Base-by-base conservation (phyloP, 192 early-diverging fungal species). In the Coemansia erecta region DNA sequence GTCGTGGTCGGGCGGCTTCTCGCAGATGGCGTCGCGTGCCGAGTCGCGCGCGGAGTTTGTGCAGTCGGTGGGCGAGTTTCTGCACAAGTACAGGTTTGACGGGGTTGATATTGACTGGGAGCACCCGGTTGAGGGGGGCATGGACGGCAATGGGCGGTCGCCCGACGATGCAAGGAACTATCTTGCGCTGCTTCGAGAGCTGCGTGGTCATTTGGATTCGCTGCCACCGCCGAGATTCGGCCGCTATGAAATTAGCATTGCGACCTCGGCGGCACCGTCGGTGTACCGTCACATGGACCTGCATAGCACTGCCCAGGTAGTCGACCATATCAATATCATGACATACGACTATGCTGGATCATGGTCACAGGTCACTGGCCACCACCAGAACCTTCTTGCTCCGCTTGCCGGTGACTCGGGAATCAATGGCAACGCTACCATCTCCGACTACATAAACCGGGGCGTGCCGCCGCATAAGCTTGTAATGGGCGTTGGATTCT, bases 291-390 rank as follows among this genome's bases (percentile, higher is more conserved):
- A 84, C 15, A 61, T 89, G 46, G 66, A 82, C 18, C 76, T 92
- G 39, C 65, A 54, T 6, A 82, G 82, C 50, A 88, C 89, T 79
- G 79, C 82, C 8, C 77, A 80, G 19, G 85, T 84, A 37, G 81
- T 90, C 28, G 87, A 93, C 70, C 61, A 79, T 17, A 89, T 98
- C 80, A 91, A 94, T 64, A 65, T 98, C 43, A 99, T 99, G 97
- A 84, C 92, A 3, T 98, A 97, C 70, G 91, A 93, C 67, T 84
- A 85, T 46, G 68, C 81, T 1, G 87, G 87, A 2, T 66, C 82
- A 23, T 89, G 91, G 88, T 87, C 86, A 23, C 11, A 22, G 12
- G 57, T 59, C 17, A 75, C 91, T 3, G 90, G 87, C 19, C 97
- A 98, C 72, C 97, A 99, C 57, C 83, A 94, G 53, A 92, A 93